These are phyloP conservation scores for Kluyveromyces siamensis DNA, from an alignment of 805 yeast species.

Conservation along the genomic window DNA sequence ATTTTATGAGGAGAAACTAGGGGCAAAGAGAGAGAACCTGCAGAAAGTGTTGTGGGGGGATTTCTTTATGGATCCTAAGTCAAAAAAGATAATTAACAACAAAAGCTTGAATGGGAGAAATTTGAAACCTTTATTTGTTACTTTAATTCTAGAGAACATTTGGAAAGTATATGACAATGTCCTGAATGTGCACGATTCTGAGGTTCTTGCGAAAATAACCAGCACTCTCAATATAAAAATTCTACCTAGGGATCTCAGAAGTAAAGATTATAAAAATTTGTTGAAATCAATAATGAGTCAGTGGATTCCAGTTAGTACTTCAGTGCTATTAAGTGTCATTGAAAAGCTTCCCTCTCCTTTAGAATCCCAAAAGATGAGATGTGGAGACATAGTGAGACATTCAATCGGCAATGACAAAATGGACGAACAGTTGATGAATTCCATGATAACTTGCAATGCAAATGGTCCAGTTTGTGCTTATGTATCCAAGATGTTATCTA, in stretches of 20 bases:
- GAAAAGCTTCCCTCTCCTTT: constrained; percentile 80
- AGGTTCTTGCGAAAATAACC: constrained; percentile 66
- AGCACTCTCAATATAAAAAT: constrained; percentile 59
- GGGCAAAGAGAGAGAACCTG: constrained; percentile 69
- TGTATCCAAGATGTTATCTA: constrained; percentile 81
- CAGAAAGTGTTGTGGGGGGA: constrained; percentile 96
- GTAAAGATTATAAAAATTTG: constrained; percentile 64
- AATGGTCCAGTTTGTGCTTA: constrained; percentile 63
- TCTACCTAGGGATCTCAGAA: constrained; percentile 63
- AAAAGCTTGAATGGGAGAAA: constrained; percentile 54
- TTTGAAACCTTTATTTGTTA: constrained; percentile 77
- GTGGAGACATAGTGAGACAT: constrained; percentile 55
- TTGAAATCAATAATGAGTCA: constrained; percentile 69
- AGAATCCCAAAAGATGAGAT: constrained; percentile 62
- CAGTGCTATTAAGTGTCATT: constrained; percentile 75
- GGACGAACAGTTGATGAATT: constrained; percentile 38
- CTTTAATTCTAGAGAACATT: constrained; percentile 76
- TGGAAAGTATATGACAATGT: constrained; percentile 85
- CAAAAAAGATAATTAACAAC: constrained; percentile 68
- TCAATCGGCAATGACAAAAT: constrained; percentile 41
- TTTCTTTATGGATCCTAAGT: constrained; percentile 78
- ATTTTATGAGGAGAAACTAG: constrained; percentile 75
- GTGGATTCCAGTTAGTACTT: constrained; percentile 89
- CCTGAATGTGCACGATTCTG: constrained; percentile 54
- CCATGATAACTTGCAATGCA: constrained; percentile 63